phyloP scores from a whole-genome alignment of 139 green algal genomes.

The Chlamydomonas applanata region DNA sequence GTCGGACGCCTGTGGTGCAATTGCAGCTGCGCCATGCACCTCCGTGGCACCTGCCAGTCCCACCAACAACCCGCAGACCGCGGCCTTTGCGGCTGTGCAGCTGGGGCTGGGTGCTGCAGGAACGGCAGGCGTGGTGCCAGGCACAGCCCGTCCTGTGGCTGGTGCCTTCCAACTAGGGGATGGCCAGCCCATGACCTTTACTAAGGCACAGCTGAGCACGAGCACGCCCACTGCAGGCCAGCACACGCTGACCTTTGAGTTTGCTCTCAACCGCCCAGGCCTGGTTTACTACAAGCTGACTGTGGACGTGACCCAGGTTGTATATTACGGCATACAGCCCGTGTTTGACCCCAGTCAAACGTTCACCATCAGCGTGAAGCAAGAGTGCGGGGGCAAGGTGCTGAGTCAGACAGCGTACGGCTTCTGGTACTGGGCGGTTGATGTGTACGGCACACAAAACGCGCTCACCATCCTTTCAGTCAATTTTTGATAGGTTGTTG shows the following conservation, averaged over 20 bases:
- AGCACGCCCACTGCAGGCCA: slow-evolving; percentile 3
- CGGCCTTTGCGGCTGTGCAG: slow-evolving; percentile 3
- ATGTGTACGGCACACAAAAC: slow-evolving; percentile 32
- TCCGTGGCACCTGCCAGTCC: background rate
- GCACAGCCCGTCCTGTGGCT: background rate
- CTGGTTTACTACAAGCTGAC: background rate
- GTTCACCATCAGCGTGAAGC: slow-evolving; percentile 5
- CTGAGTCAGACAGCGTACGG: slow-evolving; percentile 26
- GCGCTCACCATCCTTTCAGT: background rate
- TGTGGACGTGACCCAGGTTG: slow-evolving; percentile 14
- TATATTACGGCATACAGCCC: slow-evolving; percentile 25
- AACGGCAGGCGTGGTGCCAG: background rate
- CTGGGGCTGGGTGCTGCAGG: background rate
- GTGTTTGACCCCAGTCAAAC: slow-evolving; percentile 26
- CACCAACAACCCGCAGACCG: slow-evolving; percentile 20
- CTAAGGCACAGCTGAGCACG: background rate
- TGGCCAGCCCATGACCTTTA: slow-evolving; percentile 10
- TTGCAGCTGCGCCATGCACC: slow-evolving; percentile 19
- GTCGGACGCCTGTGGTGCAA: slow-evolving; percentile 12
- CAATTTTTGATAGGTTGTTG: no score
- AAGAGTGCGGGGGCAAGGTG: background rate
- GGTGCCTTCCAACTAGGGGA: slow-evolving; percentile 6
- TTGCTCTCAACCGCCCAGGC: background rate
- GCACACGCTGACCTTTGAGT: slow-evolving; percentile 5
- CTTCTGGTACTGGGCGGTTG: slow-evolving; percentile 44